A percentile compares a stretch with the other conserved stretches of the same genome.
Conservation (phyloP, 2,329 filamentous ascomycete species). For the Colletotrichum acutatum region DNA sequence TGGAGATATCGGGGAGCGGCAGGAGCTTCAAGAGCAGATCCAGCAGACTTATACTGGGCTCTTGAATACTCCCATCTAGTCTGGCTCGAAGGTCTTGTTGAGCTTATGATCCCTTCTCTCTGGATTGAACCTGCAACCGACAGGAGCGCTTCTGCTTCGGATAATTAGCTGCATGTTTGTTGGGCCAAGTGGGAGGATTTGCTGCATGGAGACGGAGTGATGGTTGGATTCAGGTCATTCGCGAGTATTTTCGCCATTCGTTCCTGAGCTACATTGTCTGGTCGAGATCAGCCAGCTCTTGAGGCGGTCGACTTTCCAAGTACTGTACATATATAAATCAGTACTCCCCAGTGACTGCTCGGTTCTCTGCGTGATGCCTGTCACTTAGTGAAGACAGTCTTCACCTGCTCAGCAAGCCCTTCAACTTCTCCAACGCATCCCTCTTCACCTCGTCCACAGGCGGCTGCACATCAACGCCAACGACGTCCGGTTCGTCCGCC, state of each 20-base stretch:
- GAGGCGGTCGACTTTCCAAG: background rate
- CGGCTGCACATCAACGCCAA: slow-evolving; percentile 61
- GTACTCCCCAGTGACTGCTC: background rate
- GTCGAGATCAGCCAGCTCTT: background rate
- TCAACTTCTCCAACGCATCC: slow-evolving; percentile 47
- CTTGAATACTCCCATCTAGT: background rate
- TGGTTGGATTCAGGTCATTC: background rate
- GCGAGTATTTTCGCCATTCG: background rate
- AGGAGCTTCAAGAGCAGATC: background rate
- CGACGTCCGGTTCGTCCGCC: slow-evolving; percentile 64
- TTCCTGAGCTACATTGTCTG: background rate
- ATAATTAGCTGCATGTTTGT: background rate
- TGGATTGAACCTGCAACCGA: too few relatives aligned
- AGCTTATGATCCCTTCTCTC: background rate
- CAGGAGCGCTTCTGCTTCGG: background rate
- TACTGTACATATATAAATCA: background rate
- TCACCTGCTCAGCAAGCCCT: background rate
- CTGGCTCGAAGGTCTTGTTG: background rate
- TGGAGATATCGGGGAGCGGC: too few relatives aligned
- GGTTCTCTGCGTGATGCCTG: background rate
- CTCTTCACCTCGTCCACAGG: slow-evolving; percentile 56
- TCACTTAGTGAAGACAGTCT: background rate
- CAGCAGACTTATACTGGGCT: background rate
- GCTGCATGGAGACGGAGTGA: background rate
- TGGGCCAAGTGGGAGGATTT: background rate